A percentile compares a stretch with the other conserved stretches of the same genome.
Conservation (phyloP, 345 rosid species). For the Ceriops decandra region DNA sequence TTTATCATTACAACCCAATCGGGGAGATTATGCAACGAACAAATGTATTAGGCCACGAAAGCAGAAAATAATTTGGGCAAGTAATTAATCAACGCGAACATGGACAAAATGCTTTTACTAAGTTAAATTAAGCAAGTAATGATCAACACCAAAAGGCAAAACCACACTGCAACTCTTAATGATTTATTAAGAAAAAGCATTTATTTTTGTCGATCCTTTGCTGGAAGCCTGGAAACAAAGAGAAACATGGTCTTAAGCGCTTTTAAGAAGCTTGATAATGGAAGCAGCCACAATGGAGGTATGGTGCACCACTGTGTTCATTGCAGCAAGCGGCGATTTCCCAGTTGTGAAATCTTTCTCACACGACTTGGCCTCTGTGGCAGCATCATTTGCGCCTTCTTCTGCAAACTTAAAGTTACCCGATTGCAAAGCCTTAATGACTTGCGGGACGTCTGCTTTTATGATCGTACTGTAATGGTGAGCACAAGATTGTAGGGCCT, state of each 20-base stretch:
- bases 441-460: conserved; percentile 17
- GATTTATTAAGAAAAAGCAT: background rate
- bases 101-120: no score
- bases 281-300: conserved; percentile 23
- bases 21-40: no score
- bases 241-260: background rate
- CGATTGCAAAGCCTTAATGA: conserved; percentile 11
- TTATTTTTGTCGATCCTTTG: background rate
- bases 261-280: conserved; percentile 15
- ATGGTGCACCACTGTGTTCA: conserved; percentile 29
- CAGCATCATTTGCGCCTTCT: conserved; percentile 23
- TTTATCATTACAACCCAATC: no score
- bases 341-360: conserved; percentile 19
- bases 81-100: no score
- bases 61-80: no score
- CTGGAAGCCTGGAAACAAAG: background rate
- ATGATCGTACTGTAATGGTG: conserved; percentile 20
- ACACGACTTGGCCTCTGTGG: conserved; percentile 29
- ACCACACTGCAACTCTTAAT: background rate
- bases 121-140: no score
- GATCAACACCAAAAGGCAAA: background rate
- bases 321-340: conserved; percentile 19
- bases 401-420: conserved; percentile 25
- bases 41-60: no score
- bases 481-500: conserved; percentile 22